Percentiles rank a stretch among this genome's conserved stretches.
Conservation (phyloP, 257 asterid species). For the Gynochthodes officinalis region DNA sequence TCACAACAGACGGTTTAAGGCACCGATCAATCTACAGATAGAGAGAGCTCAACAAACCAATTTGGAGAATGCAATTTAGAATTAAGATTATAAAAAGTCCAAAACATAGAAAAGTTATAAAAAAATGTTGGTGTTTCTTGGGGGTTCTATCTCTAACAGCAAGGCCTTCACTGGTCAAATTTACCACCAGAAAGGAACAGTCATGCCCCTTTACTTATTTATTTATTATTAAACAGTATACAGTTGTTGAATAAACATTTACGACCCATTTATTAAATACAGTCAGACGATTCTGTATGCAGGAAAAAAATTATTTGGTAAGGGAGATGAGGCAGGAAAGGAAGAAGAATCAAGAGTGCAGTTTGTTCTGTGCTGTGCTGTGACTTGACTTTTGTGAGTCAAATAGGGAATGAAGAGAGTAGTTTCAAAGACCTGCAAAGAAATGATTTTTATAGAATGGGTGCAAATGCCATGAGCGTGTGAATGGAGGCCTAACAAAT, state of each 20-base stretch:
- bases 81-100: background rate
- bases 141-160: constrained; percentile 23
- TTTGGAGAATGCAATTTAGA: constrained; percentile 14
- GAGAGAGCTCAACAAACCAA: constrained; percentile 64
- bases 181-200: constrained; percentile 30
- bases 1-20: constrained; percentile 52
- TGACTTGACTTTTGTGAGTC: background rate
- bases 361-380: background rate
- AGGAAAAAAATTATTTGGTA: background rate
- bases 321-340: background rate
- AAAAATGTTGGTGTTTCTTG: constrained; percentile 15
- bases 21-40: constrained; percentile 52
- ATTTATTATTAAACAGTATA: background rate
- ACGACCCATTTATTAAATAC: constrained; percentile 1
- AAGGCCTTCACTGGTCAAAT: constrained; percentile 39
- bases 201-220: background rate
- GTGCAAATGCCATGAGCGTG: too few species aligned
- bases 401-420: background rate
- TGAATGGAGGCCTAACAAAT: too few species aligned
- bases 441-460: too few species aligned
- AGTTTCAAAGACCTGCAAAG: background rate
- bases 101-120: background rate
- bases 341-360: background rate
- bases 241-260: constrained; percentile 11
- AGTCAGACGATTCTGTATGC: background rate